Evolutionary conservation across 371 early-diverging fungal genomes (phyloP).

Genomic region (Rhizopus stolonifer): DNA sequence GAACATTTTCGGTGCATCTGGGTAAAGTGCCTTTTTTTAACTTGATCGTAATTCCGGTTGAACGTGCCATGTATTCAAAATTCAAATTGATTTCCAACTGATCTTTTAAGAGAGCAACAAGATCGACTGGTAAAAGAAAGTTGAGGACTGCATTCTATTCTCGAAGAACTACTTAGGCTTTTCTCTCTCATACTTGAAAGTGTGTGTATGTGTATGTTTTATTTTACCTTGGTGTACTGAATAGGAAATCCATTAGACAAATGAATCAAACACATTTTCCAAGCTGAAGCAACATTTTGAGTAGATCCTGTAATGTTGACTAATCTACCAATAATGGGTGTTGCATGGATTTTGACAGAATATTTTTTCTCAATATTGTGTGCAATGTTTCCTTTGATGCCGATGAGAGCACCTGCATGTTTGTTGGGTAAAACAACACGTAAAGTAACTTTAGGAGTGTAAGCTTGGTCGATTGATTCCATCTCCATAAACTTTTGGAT

Average conservation of each 20-base stretch:
- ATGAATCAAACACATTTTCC: neutral
- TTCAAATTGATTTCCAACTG: neutral
- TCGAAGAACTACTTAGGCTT: no score
- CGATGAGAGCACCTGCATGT: neutral
- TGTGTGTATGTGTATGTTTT: neutral
- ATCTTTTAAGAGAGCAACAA: neutral
- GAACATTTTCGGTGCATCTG: neutral
- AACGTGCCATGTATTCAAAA: neutral
- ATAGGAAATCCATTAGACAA: neutral
- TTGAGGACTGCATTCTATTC: no score
- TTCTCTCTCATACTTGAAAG: neutral
- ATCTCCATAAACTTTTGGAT: neutral
- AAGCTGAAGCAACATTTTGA: neutral
- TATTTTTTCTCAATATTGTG: neutral
- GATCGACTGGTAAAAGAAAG: neutral
- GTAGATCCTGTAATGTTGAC: neutral
- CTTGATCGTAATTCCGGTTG: neutral
- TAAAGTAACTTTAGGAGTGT: neutral
- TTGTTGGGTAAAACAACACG: neutral
- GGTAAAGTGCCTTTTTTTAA: neutral
- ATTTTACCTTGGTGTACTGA: neutral
- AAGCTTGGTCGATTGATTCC: neutral
- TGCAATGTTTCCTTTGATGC: neutral
- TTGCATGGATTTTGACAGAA: neutral
- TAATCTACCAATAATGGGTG: neutral